Evolutionary conservation across 805 yeast genomes (phyloP).

Genomic region (Candida insectorum): DNA sequence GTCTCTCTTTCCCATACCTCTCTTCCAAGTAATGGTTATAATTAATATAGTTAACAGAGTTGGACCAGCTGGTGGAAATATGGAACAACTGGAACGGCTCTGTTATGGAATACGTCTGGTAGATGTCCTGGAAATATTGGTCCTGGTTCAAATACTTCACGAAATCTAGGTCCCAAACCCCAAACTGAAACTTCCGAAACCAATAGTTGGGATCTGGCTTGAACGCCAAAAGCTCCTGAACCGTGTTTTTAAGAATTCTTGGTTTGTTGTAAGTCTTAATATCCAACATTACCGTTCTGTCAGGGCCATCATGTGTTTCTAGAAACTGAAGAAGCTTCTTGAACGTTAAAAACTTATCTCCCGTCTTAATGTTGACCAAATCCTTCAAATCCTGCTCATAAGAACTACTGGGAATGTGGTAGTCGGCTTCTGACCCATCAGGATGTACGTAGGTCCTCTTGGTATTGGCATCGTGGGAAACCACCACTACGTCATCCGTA

Average conservation of each 20-base stretch:
- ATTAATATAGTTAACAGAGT: slow-evolving; percentile 27
- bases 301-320: slow-evolving; percentile 22
- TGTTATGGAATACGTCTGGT: slow-evolving; percentile 10
- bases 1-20: slow-evolving; percentile 16
- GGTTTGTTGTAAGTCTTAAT: slow-evolving; percentile 39
- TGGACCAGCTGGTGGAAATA: slow-evolving; percentile 33
- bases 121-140: slow-evolving; percentile 26
- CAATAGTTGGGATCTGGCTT: slow-evolving; percentile 33
- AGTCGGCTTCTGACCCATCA: slow-evolving; percentile 33
- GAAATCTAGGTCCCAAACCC: slow-evolving; percentile 39
- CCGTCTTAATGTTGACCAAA: slow-evolving; percentile 28
- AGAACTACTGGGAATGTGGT: slow-evolving; percentile 28
- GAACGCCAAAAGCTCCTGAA: slow-evolving; percentile 27
- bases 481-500: slow-evolving; percentile 33
- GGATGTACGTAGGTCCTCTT: slow-evolving; percentile 33
- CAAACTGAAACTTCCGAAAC: slow-evolving; percentile 36
- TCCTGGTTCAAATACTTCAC: slow-evolving; percentile 39
- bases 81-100: slow-evolving; percentile 31
- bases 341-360: slow-evolving; percentile 32
- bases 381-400: slow-evolving; percentile 25
- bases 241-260: slow-evolving; percentile 23
- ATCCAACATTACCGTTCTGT: slow-evolving; percentile 33
- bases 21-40: slow-evolving; percentile 34
- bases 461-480: slow-evolving; percentile 39
- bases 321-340: slow-evolving; percentile 28